Evolutionary conservation across 83 land plant species (phyloP).

Genomic region (Isoetes engelmannii): DNA sequence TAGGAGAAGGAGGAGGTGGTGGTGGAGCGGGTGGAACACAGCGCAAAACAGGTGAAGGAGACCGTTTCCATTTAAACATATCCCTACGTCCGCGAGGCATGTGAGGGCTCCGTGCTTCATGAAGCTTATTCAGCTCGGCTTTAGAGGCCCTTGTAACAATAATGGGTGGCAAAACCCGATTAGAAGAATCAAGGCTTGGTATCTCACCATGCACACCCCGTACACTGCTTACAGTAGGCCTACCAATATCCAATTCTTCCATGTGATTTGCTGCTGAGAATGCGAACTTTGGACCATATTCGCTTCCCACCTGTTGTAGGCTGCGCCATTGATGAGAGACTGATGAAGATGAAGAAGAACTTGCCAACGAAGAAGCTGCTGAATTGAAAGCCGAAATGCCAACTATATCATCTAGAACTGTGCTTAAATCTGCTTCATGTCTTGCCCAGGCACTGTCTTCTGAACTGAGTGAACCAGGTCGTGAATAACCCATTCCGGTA

Average conservation of each 20-base stretch:
- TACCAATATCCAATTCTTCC: slow-evolving; percentile 12
- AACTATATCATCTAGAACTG: slow-evolving; percentile 86
- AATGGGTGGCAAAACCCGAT: slow-evolving; percentile 66
- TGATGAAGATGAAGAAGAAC: background rate
- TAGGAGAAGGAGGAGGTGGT: slow-evolving; percentile 94
- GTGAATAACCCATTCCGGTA: slow-evolving; percentile 67
- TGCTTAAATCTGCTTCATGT: slow-evolving; percentile 79
- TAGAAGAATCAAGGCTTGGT: slow-evolving; percentile 44
- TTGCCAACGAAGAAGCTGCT: slow-evolving; percentile 38
- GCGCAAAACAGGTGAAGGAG: slow-evolving; percentile 94
- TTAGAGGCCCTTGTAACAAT: slow-evolving; percentile 48
- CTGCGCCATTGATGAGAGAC: background rate
- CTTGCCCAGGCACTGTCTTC: slow-evolving; percentile 99
- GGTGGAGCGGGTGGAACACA: slow-evolving; percentile 89
- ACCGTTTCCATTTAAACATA: slow-evolving; percentile 52
- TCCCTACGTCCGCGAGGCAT: slow-evolving; percentile 55
- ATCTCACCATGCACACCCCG: slow-evolving; percentile 47
- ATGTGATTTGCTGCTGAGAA: too few relatives aligned
- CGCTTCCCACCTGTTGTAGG: background rate
- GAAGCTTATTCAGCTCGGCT: slow-evolving; percentile 44
- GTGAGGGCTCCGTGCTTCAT: slow-evolving; percentile 78
- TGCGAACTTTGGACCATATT: too few relatives aligned
- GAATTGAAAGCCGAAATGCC: slow-evolving; percentile 38
- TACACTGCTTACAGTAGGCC: slow-evolving; percentile 26
- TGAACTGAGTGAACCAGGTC: slow-evolving; percentile 94